Base-by-base conservation (phyloP, 768 basidiomycete genomes). In the Leccinum barrowsii region DNA sequence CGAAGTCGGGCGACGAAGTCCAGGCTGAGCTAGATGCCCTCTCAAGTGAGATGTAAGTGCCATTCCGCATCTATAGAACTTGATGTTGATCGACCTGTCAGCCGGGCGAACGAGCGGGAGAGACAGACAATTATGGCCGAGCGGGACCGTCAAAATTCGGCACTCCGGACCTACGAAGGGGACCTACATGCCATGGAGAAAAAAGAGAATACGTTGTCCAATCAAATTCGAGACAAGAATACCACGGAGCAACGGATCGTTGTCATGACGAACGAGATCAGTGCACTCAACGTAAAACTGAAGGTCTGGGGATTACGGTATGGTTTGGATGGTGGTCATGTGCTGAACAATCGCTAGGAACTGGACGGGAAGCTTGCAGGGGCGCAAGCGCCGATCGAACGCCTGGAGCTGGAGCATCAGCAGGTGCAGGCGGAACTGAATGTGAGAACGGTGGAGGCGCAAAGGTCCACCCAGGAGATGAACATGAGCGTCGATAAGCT, bases 1-100 rank as follows among this genome's bases (percentile, higher is more conserved):
- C 83, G 13, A 91, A 85, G 72, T 94, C 94, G 1, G 82, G 84
- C 1, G 90, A 93, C 49, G 94, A 95, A 50, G 87, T 98, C 15
- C 90, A 98, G 70, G 74, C 65, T 24, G 87, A 97, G 67, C 77
- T 97, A 6, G 84, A 89, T 55, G 73, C 75, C 2, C 69, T 95
- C 22, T 77, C 80, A 1, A 75, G 74, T 15, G 79, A 87, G 59
- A 77, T 93, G 94, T 96, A 65, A 67, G 85, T 44, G 55, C 54
- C 15, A 7, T n/a, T 2, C 55, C 7, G 1, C 10, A 32, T 34
- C 40, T 11, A 10, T 42, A 4, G n/a, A 4, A 13, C 12, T 13
- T 50, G 13, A 2, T 8, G 4, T 1, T 12, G 47, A 22, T 30
- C 2, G 15, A 3, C 46, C 30, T 59, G 2, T 28, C 2, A 26